Conservation (phyloP, 140 eudicot genomes). For the Cichorium intybus region DNA sequence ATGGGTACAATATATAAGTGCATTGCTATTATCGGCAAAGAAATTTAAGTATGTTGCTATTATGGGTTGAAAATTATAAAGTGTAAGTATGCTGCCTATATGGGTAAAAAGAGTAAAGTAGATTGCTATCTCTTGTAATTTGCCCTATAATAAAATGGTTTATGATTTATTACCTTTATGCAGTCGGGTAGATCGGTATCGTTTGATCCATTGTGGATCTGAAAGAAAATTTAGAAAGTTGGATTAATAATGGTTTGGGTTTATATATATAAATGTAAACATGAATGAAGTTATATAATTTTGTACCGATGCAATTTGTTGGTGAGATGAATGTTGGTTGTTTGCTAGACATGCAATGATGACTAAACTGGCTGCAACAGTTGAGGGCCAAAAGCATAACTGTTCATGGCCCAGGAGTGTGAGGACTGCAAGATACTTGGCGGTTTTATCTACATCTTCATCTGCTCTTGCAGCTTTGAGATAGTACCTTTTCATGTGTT, state of each 20-base stretch:
- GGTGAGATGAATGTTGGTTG: slow-evolving; percentile 57
- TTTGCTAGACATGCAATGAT: slow-evolving; percentile 62
- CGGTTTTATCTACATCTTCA: slow-evolving; percentile 53
- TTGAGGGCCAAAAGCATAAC: slow-evolving; percentile 89
- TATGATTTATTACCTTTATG: slow-evolving; percentile 57
- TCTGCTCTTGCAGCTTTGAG: slow-evolving; percentile 81
- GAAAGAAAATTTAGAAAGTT: slow-evolving; percentile 25
- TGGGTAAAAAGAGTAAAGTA: not conserved
- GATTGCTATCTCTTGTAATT: not conserved
- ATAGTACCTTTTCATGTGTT: slow-evolving; percentile 63
- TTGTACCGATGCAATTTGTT: slow-evolving; percentile 51
- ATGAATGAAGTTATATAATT: not conserved
- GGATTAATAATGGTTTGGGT: slow-evolving; percentile 13
- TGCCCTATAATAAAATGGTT: not conserved
- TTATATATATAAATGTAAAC: not conserved
- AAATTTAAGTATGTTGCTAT: not conserved
- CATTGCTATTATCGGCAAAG: not conserved
- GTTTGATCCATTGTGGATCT: slow-evolving; percentile 56
- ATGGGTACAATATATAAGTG: not conserved
- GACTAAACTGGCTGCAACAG: slow-evolving; percentile 91
- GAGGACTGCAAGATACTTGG: slow-evolving; percentile 64
- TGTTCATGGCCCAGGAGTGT: slow-evolving; percentile 74
- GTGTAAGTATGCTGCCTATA: not conserved
- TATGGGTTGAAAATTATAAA: too few species aligned
- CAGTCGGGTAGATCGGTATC: slow-evolving; percentile 71